Evolutionary conservation across 805 yeast genomes (phyloP), one percentile per base, ranked within the genome.

Genomic region (Yueomyces sinensis): DNA sequence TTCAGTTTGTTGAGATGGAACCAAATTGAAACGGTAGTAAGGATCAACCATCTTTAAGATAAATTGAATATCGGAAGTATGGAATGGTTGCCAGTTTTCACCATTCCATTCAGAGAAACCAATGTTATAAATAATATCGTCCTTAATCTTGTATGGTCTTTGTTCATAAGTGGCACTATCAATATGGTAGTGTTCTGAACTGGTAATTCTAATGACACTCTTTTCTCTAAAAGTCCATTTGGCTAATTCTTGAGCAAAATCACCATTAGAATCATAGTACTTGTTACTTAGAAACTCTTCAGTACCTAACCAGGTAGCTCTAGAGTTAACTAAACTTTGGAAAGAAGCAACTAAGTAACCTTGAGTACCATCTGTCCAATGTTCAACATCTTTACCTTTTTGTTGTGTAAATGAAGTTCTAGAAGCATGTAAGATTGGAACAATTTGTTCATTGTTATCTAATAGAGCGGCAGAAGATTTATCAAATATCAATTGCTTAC

Each of bases 41-140:
- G 99, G 98, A 55, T 91, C 97, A 42, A 91, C 70, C 89, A 91
- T 78, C 49, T 71, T 74, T 56, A 86, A 74, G 49, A 84, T 87
- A 37, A 91, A 63, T 61, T 91, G 98, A 37, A 82, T 54, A 40
- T 78, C 81, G 34, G 70, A 67, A 7, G 70, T 52, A n/a, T 41
- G 32, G 52, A 57, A 84, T 22, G 95, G 93, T 13, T 53, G 63
- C 95, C 95, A 91, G 35, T 59, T 33, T n/a, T 50, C 45, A 27
- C 71, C 74, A 35, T 58, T 52, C 71, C 73, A 73, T 47, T 70
- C 58, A 23, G 66, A 56, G 13, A 76, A 34, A 4, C 59, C 62
- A 34, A 71, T 63, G 27, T 62, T 54, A 47, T 72, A 87, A 30
- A 61, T 56, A 13, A 82, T 70, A 14, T 70, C 67, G 56, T 91